phyloP scores from a whole-genome alignment of 768 basidiomycete species.

The Leccinum uliginosum region DNA sequence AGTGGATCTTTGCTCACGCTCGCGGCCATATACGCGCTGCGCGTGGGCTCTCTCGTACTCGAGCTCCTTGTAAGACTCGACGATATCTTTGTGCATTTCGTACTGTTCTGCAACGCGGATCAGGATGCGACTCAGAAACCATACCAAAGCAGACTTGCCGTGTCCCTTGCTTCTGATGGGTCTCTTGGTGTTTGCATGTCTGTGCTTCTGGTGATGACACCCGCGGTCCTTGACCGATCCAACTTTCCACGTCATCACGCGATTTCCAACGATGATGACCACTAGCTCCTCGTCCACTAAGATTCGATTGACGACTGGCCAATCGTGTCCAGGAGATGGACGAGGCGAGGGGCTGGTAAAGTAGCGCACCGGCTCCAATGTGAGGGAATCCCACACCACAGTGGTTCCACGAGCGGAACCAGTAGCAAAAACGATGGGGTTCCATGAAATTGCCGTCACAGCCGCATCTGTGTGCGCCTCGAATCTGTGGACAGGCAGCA shows the following conservation, averaged over 20 bases:
- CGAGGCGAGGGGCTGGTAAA: slow-evolving; percentile 48
- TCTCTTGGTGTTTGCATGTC: slow-evolving; percentile 24
- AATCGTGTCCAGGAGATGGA: slow-evolving; percentile 29
- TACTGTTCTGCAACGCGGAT: slow-evolving; percentile 46
- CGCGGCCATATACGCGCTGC: slow-evolving; percentile 40
- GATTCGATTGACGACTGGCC: slow-evolving; percentile 52
- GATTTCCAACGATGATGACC: slow-evolving; percentile 55
- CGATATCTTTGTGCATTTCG: slow-evolving; percentile 59
- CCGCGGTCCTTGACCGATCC: slow-evolving; percentile 37
- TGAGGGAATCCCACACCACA: slow-evolving; percentile 62
- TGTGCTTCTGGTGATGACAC: slow-evolving; percentile 33
- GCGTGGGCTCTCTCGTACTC: slow-evolving; percentile 43
- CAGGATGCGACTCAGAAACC: not conserved
- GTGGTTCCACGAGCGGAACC: slow-evolving; percentile 62
- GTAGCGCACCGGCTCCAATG: slow-evolving; percentile 50
- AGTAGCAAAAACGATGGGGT: slow-evolving; percentile 53
- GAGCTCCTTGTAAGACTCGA: slow-evolving; percentile 51
- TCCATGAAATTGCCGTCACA: slow-evolving; percentile 63
- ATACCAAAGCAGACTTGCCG: slow-evolving; percentile 32
- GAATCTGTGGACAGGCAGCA: slow-evolving; percentile 43
- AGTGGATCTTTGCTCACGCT: slow-evolving; percentile 53
- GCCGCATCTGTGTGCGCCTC: slow-evolving; percentile 63
- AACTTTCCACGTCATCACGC: slow-evolving; percentile 66
- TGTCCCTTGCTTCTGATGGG: slow-evolving; percentile 39
- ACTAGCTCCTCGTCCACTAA: slow-evolving; percentile 51